Percentiles rank a stretch among this genome's conserved stretches.
Evolutionary conservation across 73 alveolate genomes (phyloP).

Genomic region (Paramecium octaurelia): DNA sequence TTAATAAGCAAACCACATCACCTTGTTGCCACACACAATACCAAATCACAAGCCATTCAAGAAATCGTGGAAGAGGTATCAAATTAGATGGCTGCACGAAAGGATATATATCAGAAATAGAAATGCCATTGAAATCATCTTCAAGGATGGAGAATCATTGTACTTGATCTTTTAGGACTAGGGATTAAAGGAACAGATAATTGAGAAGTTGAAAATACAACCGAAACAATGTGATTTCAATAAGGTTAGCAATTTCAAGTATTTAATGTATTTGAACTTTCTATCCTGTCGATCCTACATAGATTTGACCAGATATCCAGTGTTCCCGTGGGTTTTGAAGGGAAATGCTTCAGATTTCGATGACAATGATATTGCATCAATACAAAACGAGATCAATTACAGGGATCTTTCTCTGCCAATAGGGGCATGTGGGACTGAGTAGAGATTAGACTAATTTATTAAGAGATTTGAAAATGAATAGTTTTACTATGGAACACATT

Average conservation of each 20-base stretch:
- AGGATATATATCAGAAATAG: constrained; percentile 35
- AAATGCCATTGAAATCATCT: not conserved
- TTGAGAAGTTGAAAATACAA: not conserved
- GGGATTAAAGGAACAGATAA: not conserved
- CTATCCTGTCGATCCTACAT: constrained; percentile 88
- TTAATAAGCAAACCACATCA: not conserved
- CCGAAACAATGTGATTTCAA: not conserved
- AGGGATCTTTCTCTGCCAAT: constrained; percentile 76
- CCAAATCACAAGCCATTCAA: not conserved
- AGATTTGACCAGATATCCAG: constrained; percentile 95
- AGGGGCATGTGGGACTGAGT: constrained; percentile 82
- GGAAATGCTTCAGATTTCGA: constrained; percentile 28
- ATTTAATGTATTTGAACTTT: constrained; percentile 84
- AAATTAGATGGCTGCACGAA: not conserved
- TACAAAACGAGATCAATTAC: constrained; percentile 47
- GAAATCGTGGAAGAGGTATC: not conserved
- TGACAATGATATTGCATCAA: constrained; percentile 43
- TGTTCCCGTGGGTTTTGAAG: constrained; percentile 93
- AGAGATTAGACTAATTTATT: constrained; percentile 65
- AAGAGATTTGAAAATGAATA: constrained; percentile 49
- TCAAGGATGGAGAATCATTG: not conserved
- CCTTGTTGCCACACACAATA: not conserved
- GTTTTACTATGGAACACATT: constrained; percentile 96
- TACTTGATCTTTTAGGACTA: not conserved
- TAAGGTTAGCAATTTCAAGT: constrained; percentile 70